phyloP scores from a whole-genome alignment of 2,329 filamentous ascomycete genomes.

The Karstenula rhodostoma region DNA sequence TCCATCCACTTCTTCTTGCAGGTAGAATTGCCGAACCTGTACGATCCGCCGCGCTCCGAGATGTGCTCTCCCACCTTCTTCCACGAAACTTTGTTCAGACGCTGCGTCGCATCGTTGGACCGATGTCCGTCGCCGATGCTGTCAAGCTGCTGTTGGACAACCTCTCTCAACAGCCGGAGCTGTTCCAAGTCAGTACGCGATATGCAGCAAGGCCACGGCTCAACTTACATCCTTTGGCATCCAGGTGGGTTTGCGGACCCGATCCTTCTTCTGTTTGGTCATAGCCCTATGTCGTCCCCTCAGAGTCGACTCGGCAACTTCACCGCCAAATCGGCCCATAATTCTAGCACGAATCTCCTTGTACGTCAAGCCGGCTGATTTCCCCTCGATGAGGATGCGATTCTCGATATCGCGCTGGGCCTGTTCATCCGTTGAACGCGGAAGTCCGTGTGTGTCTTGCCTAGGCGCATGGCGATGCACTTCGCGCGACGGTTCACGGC shows the following conservation, averaged over 20 bases:
- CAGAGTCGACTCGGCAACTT: slow-evolving; percentile 75
- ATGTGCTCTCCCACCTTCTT: slow-evolving; percentile 66
- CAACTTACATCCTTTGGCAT: slow-evolving; percentile 67
- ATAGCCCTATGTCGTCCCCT: slow-evolving; percentile 72
- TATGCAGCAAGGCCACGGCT: not conserved
- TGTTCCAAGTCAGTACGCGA: slow-evolving; percentile 24
- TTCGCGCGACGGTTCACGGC: not conserved
- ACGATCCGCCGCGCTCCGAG: slow-evolving; percentile 60
- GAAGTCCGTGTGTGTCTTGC: slow-evolving; percentile 8
- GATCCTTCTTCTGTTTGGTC: slow-evolving; percentile 68
- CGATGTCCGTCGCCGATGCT: slow-evolving; percentile 25
- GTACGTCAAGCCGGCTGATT: slow-evolving; percentile 68
- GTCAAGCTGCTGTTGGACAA: slow-evolving; percentile 33
- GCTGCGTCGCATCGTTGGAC: slow-evolving; percentile 24
- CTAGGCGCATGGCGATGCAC: not conserved
- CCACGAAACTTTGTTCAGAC: slow-evolving; percentile 62
- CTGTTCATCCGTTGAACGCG: slow-evolving; percentile 12
- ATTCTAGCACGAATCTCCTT: slow-evolving; percentile 67
- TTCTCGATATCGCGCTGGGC: slow-evolving; percentile 36
- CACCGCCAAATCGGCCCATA: slow-evolving; percentile 52
- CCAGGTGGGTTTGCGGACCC: slow-evolving; percentile 74
- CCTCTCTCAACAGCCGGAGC: slow-evolving; percentile 34
- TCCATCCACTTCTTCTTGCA: slow-evolving; percentile 70
- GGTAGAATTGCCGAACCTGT: slow-evolving; percentile 67
- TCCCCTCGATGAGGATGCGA: slow-evolving; percentile 60